phyloP scores from a whole-genome alignment of 768 basidiomycete genomes.

The Rhodotorula kratochvilovae region DNA sequence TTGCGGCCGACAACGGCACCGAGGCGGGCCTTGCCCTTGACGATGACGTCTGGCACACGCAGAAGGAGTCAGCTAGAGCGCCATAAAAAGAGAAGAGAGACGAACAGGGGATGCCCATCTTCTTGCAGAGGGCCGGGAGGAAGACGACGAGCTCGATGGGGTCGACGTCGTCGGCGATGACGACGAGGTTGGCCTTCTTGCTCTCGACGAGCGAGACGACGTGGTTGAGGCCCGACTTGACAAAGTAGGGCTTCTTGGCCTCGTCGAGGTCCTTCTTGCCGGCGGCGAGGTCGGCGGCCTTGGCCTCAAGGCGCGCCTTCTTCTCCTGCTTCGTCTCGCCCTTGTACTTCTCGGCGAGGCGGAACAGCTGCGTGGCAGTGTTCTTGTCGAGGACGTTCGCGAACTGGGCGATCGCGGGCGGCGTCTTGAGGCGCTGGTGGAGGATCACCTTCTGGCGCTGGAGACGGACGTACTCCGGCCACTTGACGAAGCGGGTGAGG shows the following conservation, averaged over 20 bases:
- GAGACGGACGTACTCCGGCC: slow-evolving; percentile 97
- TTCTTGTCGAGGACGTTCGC: slow-evolving; percentile 95
- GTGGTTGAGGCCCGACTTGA: slow-evolving; percentile 97
- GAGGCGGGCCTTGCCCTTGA: slow-evolving; percentile 91
- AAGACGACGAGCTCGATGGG: slow-evolving; percentile 98
- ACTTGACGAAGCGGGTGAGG: slow-evolving; percentile 95
- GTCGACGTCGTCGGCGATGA: slow-evolving; percentile 97
- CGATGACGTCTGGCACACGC: slow-evolving; percentile 69
- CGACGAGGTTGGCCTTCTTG: slow-evolving; percentile 93
- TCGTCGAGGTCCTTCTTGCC: slow-evolving; percentile 67
- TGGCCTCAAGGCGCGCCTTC: slow-evolving; percentile 77
- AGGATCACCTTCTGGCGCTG: slow-evolving; percentile 99
- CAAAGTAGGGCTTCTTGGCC: slow-evolving; percentile 88
- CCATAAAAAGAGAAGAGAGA: neutral
- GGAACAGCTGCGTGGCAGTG: slow-evolving; percentile 96
- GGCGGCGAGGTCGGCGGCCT: slow-evolving; percentile 72
- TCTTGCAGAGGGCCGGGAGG: slow-evolving; percentile 95
- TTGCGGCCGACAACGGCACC: slow-evolving; percentile 98
- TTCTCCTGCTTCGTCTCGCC: slow-evolving; percentile 95
- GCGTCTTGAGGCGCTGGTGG: slow-evolving; percentile 94
- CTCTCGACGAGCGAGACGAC: slow-evolving; percentile 90
- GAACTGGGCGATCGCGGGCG: slow-evolving; percentile 96
- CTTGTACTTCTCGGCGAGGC: slow-evolving; percentile 94
- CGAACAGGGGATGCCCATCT: slow-evolving; percentile 83
- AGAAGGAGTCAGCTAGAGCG: neutral